These are phyloP conservation scores for Punica granatum DNA, from an alignment of 345 rosid genomes.

Conservation along the genomic window DNA sequence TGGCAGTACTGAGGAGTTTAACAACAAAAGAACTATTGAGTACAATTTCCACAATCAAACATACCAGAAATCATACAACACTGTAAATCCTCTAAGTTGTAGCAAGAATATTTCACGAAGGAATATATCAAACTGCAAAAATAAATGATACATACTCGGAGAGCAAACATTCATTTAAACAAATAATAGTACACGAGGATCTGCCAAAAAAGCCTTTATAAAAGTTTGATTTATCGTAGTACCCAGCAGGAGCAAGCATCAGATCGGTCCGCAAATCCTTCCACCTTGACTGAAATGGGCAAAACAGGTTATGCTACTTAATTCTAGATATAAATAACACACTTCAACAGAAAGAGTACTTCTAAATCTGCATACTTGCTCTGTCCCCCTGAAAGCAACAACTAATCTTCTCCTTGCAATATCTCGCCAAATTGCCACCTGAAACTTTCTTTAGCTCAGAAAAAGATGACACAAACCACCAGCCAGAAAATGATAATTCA, in stretches of 20 bases:
- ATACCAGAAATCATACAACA: background rate
- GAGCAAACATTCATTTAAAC: background rate
- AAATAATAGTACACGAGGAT: background rate
- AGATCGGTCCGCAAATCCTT: constrained; percentile 91
- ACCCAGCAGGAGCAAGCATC: constrained; percentile 90
- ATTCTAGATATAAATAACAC: constrained; percentile 5
- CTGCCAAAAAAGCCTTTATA: background rate
- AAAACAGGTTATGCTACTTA: constrained; percentile 3
- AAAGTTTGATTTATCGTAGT: constrained; percentile 6
- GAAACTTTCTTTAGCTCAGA: constrained; percentile 22
- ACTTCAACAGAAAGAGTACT: constrained; percentile 11
- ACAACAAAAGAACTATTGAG: background rate
- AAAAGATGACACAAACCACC: constrained; percentile 6
- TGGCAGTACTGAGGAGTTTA: background rate
- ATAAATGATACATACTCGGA: background rate
- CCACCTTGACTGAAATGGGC: constrained; percentile 62
- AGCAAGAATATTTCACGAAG: background rate
- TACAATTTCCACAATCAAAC: background rate
- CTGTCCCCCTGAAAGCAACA: constrained; percentile 95
- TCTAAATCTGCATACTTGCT: constrained; percentile 51
- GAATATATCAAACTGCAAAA: background rate
- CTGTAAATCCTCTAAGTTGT: background rate
- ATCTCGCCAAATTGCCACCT: constrained; percentile 99
- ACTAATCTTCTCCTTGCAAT: constrained; percentile 64
- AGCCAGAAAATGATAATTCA: background rate